Conservation (phyloP, 352 stramenopile genomes). For the Phytophthora hibernalis region DNA sequence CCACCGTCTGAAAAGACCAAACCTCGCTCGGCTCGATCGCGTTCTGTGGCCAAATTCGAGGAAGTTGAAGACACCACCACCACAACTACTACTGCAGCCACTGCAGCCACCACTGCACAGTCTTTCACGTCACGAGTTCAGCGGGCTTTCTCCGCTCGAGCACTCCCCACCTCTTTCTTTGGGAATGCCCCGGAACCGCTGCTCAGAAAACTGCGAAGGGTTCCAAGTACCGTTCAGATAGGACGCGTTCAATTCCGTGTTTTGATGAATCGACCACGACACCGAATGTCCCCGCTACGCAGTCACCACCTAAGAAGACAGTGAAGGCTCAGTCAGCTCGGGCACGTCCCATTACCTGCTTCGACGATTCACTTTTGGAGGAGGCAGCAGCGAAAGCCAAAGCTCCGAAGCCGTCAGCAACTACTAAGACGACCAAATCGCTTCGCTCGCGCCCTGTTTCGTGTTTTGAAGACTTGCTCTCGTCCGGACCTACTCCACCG, state of each 20-base stretch:
- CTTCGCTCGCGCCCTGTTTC: constrained; percentile 19
- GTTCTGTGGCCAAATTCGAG: constrained; percentile 31
- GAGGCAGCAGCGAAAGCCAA: constrained; percentile 19
- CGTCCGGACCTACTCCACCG: constrained; percentile 14
- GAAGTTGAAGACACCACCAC: constrained; percentile 10
- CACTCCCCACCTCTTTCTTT: constrained; percentile 10
- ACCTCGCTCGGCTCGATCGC: constrained; percentile 10
- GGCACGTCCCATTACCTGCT: constrained; percentile 24
- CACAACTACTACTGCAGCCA: too few relatives aligned
- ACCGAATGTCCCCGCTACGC: neutral
- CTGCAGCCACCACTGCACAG: neutral
- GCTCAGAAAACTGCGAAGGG: constrained; percentile 10
- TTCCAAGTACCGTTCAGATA: constrained; percentile 9
- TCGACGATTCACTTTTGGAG: constrained; percentile 27
- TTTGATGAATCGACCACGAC: constrained; percentile 18
- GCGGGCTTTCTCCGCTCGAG: constrained; percentile 29
- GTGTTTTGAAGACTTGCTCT: constrained; percentile 29
- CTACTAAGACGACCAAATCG: constrained; percentile 20
- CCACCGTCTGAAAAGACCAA: neutral
- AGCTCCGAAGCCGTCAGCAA: neutral
- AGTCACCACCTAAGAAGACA: constrained; percentile 12
- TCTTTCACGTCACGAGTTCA: constrained; percentile 1
- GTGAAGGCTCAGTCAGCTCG: constrained; percentile 19
- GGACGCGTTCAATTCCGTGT: constrained; percentile 10
- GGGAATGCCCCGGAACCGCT: constrained; percentile 1